Conservation (phyloP, 129 eudicot species). For the Lonicera japonica region DNA sequence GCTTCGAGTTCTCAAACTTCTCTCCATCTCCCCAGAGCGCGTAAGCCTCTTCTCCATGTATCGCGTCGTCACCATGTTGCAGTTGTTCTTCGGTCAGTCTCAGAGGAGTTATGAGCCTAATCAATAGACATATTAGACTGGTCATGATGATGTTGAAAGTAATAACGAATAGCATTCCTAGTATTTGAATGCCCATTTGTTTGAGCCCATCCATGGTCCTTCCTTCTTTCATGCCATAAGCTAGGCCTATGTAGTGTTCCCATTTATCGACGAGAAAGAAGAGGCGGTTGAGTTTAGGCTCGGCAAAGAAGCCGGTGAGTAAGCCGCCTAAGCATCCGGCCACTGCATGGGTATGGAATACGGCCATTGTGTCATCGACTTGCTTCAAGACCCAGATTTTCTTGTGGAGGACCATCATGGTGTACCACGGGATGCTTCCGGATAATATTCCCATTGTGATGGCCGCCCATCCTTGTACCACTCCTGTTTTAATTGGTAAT, state of each 20-base stretch:
- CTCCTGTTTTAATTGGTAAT: slow-evolving; percentile 27
- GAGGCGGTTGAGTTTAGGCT: slow-evolving; percentile 29
- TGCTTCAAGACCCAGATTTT: slow-evolving; percentile 41
- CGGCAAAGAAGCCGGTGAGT: slow-evolving; percentile 50
- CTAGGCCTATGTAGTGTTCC: slow-evolving; percentile 30
- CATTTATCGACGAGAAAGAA: slow-evolving; percentile 21
- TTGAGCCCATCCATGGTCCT: slow-evolving; percentile 21
- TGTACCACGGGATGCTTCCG: slow-evolving; percentile 80
- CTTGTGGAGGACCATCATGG: slow-evolving; percentile 81
- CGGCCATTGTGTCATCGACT: slow-evolving; percentile 77
- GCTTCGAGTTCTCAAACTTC: slow-evolving; percentile 28
- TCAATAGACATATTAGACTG: slow-evolving; percentile 31
- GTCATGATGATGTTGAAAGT: slow-evolving; percentile 21
- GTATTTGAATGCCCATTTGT: slow-evolving; percentile 39
- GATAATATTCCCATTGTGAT: slow-evolving; percentile 62
- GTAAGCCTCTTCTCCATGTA: slow-evolving; percentile 51
- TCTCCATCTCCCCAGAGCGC: slow-evolving; percentile 54
- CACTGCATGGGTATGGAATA: slow-evolving; percentile 77
- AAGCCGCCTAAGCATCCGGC: slow-evolving; percentile 65
- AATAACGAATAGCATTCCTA: slow-evolving; percentile 29
- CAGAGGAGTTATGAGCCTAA: slow-evolving; percentile 29
- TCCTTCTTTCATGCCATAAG: slow-evolving; percentile 31
- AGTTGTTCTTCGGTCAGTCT: slow-evolving; percentile 28
- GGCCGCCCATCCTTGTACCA: slow-evolving; percentile 86
- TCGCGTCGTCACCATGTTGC: slow-evolving; percentile 28